Base-by-base conservation (phyloP, 1,139 yeast species). In the Suhomyces guaymorum region DNA sequence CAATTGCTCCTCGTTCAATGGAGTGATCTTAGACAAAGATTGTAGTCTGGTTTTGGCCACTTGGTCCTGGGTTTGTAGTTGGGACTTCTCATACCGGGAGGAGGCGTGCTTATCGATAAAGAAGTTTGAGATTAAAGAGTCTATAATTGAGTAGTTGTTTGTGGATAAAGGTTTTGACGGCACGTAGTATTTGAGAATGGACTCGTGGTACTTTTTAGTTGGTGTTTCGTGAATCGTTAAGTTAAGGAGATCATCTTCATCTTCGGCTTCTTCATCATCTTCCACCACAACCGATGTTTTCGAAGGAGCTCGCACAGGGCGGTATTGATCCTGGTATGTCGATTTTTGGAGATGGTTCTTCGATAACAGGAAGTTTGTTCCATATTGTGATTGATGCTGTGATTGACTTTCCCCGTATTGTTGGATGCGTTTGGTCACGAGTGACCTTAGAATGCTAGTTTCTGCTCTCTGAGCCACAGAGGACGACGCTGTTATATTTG, bases 1-100 rank as follows among this genome's bases (percentile, higher is more conserved):
- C 8, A 55, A 39, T 42, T 52, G 56, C 3, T 38, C 30, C 1
- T 35, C 11, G n/a, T 17, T 18, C 18, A 48, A 39, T 2, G 46
- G 39, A 1, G 30, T 28, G 16, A 46, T 34, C 17, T 33, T 36
- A 4, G 49, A 44, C 5, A 33, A 15, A 4, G 42, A 32, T 15
- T 29, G 26, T 4, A 32, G 23, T 8, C 47, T 35, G 6, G 36
- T 31, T 18, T 38, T 35, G 11, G 43, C 33, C 3, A 46, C 27
- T 9, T 27, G 25, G 3, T 34, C 36, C 12, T 42, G 37, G 11
- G 41, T 12, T 10, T 37, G 41, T 3, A 31, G 21, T 13, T 37
- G 46, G 12, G 31, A 24, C n/a, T 30, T 33, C 14, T 37, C 30
- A 17, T 43, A 41, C 17, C 40, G 37, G 3, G 40, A 29, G 6